Percentiles rank a stretch among this genome's conserved stretches.
These are phyloP conservation scores for Rhizopus arrhizus DNA, from an alignment of 371 early-diverging fungal species.

Conservation along the genomic window DNA sequence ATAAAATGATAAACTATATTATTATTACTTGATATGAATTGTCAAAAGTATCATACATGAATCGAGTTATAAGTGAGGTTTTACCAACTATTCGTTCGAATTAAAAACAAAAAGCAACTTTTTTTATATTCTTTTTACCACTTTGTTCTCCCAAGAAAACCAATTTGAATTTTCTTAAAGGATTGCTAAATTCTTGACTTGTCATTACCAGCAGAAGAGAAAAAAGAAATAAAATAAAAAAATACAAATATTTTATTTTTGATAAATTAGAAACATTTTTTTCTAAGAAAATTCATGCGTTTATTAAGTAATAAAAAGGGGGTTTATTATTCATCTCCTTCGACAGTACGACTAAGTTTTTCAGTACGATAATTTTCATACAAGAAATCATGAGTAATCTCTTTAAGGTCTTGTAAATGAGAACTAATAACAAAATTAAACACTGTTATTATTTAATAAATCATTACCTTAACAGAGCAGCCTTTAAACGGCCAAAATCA, in stretches of 20 bases:
- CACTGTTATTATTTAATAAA: neutral
- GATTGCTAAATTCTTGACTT: slow-evolving; percentile 57
- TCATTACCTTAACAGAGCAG: slow-evolving; percentile 76
- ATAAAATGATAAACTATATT: neutral
- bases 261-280: too few species aligned
- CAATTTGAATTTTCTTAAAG: slow-evolving; percentile 87
- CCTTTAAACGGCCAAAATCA: slow-evolving; percentile 95
- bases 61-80: slow-evolving; percentile 96
- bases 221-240: slow-evolving; percentile 21
- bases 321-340: slow-evolving; percentile 42
- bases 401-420: slow-evolving; percentile 93
- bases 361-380: slow-evolving; percentile 93
- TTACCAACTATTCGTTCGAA: slow-evolving; percentile 82
- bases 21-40: slow-evolving; percentile 84
- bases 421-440: slow-evolving; percentile 56
- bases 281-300: too few species aligned
- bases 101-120: neutral
- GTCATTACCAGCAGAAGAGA: slow-evolving; percentile 26
- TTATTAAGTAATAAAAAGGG: too few species aligned
- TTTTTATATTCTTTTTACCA: slow-evolving; percentile 58
- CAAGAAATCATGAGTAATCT: slow-evolving; percentile 80
- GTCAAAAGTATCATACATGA: slow-evolving; percentile 98
- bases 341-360: slow-evolving; percentile 77
- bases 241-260: neutral
- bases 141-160: slow-evolving; percentile 97